Percentiles rank a stretch among this genome's conserved stretches.
These are phyloP conservation scores for Zygosaccharomyces lentus DNA, from an alignment of 805 yeast species.

Conservation along the genomic window DNA sequence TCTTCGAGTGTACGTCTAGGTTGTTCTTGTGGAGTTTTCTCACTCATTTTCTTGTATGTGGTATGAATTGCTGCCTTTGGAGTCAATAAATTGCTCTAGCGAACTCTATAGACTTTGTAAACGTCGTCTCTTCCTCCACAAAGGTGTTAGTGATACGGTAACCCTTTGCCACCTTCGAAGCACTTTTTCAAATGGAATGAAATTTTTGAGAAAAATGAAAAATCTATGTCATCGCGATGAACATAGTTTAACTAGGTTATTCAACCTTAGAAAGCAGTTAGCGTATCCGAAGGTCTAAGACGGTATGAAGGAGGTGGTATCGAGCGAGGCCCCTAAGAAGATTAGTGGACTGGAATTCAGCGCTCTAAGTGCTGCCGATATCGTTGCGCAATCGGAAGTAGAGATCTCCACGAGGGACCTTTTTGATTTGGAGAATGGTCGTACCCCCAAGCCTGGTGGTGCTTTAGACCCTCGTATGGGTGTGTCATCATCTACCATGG, in stretches of 20 bases:
- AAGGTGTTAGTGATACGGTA: neutral
- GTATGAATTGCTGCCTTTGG: too few species aligned
- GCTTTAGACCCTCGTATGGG: constrained; percentile 95
- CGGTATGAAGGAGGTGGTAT: constrained; percentile 40
- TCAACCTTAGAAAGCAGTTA: neutral
- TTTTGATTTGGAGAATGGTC: constrained; percentile 84
- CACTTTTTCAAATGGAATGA: neutral
- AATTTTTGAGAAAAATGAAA: constrained; percentile 9
- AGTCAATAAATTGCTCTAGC: neutral
- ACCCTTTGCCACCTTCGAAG: constrained; percentile 11
- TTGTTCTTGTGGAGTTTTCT: constrained; percentile 1
- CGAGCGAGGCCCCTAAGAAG: constrained; percentile 81
- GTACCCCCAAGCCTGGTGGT: constrained; percentile 77
- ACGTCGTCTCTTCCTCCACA: neutral
- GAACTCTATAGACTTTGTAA: neutral
- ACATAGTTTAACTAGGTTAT: neutral
- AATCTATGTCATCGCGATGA: constrained; percentile 14
- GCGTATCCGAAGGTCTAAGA: neutral
- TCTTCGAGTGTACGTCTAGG: constrained; percentile 63
- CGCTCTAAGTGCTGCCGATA: constrained; percentile 87
- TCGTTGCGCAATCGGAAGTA: constrained; percentile 89
- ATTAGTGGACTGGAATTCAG: constrained; percentile 90
- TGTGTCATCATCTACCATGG: constrained; percentile 77
- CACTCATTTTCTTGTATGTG: neutral
- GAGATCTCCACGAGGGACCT: constrained; percentile 89